Conservation (phyloP, 2,329 filamentous ascomycete species). For the Pyrenophora tritici-repentis region DNA sequence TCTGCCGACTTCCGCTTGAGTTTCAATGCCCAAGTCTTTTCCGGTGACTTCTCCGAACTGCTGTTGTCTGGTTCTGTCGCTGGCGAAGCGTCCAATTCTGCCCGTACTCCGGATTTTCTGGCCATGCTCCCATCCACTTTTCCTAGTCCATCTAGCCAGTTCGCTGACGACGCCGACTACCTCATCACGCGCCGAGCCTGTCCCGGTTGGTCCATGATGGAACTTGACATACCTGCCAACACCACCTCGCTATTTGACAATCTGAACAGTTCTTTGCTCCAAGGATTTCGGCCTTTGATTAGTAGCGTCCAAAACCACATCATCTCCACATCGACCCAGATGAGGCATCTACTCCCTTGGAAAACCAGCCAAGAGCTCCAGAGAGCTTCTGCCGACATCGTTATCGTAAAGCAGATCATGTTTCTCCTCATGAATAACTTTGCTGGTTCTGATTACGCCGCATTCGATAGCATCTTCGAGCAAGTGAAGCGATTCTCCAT, state of each 20-base stretch:
- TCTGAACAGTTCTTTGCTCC: background rate
- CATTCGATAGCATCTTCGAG: conserved; percentile 11
- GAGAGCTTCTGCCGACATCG: background rate
- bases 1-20: too few species aligned
- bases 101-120: too few species aligned
- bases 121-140: too few species aligned
- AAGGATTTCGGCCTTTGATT: background rate
- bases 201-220: too few species aligned
- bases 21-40: too few species aligned
- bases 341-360: conserved; percentile 7
- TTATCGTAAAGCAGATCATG: conserved; percentile 12
- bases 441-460: background rate
- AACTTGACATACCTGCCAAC: background rate
- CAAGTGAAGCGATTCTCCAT: conserved; percentile 7
- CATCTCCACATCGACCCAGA: background rate
- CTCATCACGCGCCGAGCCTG: too few species aligned
- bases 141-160: too few species aligned
- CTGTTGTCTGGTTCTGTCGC: too few species aligned
- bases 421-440: conserved; percentile 16
- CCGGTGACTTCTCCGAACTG: too few species aligned
- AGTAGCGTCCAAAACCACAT: background rate
- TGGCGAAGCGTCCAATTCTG: too few species aligned
- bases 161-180: too few species aligned
- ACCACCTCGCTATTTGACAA: background rate
- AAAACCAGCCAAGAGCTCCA: conserved; percentile 4